Conservation (phyloP, 2,329 filamentous ascomycete genomes). For the Verticillium longisporum region DNA sequence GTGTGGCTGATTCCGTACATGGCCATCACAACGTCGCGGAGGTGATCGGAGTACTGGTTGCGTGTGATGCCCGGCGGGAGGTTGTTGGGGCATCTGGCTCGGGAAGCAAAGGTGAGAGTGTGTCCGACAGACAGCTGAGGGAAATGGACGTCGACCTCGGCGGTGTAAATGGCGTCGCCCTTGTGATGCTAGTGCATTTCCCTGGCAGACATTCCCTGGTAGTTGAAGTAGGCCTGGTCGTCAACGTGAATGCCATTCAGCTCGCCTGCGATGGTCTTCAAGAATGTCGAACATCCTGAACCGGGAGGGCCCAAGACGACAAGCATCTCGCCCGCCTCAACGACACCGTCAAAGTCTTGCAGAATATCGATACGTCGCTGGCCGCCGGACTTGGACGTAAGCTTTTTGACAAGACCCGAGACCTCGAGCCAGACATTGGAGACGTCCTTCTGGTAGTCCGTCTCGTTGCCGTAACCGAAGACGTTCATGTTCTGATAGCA, state of each 20-base stretch:
- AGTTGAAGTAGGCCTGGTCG: conserved; percentile 53
- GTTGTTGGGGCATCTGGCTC: conserved; percentile 39
- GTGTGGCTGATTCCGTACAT: conserved; percentile 47
- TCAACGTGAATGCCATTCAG: conserved; percentile 58
- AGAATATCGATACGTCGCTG: conserved; percentile 37
- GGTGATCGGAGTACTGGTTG: conserved; percentile 35
- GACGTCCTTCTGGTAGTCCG: conserved; percentile 40
- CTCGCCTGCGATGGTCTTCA: conserved; percentile 51
- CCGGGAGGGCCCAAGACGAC: conserved; percentile 48
- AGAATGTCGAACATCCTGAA: conserved; percentile 56
- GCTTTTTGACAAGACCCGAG: conserved; percentile 17
- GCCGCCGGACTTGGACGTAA: conserved; percentile 16
- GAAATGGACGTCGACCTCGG: conserved; percentile 58
- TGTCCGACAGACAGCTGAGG: conserved; percentile 52
- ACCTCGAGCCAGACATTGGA: conserved; percentile 24
- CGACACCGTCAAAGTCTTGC: conserved; percentile 39
- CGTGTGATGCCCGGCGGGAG: conserved; percentile 37
- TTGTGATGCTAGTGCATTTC: conserved; percentile 46
- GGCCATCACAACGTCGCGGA: conserved; percentile 46
- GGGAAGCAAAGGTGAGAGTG: conserved; percentile 52
- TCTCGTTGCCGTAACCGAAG: conserved; percentile 38
- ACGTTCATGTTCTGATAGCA: conserved; percentile 39
- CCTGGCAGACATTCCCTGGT: conserved; percentile 50
- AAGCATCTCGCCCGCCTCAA: conserved; percentile 48
- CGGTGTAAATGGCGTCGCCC: conserved; percentile 62